phyloP scores from a whole-genome alignment of 2,329 filamentous ascomycete genomes.

The Xylariaceae sp. region DNA sequence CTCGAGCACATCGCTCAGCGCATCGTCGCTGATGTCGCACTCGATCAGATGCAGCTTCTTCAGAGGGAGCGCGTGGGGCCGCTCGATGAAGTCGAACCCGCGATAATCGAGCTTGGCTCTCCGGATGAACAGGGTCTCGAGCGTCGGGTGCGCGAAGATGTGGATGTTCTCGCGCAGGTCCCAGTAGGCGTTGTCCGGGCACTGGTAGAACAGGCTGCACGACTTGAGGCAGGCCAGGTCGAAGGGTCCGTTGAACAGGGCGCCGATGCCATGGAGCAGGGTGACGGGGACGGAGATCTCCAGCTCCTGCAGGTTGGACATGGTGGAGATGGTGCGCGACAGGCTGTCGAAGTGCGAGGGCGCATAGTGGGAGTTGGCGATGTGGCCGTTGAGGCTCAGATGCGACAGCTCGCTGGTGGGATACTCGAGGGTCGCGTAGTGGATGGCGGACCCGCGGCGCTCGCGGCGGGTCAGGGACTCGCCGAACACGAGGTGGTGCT shows the following conservation, averaged over 20 bases:
- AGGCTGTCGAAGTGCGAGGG: conserved; percentile 40
- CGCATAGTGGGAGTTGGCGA: conserved; percentile 33
- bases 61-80: conserved; percentile 44
- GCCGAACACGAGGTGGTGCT: conserved; percentile 47
- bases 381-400: conserved; percentile 38
- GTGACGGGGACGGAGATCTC: conserved; percentile 43
- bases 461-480: conserved; percentile 44
- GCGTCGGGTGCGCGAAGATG: conserved; percentile 47
- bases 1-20: conserved; percentile 39
- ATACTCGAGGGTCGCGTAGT: conserved; percentile 44
- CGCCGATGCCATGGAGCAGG: conserved; percentile 44
- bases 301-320: conserved; percentile 47
- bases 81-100: conserved; percentile 46
- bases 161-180: conserved; percentile 50
- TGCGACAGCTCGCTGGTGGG: conserved; percentile 41
- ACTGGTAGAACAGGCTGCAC: conserved; percentile 47
- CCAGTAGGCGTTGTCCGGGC: conserved; percentile 43
- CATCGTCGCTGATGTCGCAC: conserved; percentile 48
- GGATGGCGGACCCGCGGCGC: conserved; percentile 45
- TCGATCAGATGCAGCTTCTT: conserved; percentile 44
- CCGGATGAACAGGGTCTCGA: conserved; percentile 43
- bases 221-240: conserved; percentile 46
- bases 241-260: conserved; percentile 48
- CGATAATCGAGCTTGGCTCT: conserved; percentile 44
- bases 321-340: conserved; percentile 44